phyloP scores from a whole-genome alignment of 2,329 filamentous ascomycete species.

The Trichoderma sp. region DNA sequence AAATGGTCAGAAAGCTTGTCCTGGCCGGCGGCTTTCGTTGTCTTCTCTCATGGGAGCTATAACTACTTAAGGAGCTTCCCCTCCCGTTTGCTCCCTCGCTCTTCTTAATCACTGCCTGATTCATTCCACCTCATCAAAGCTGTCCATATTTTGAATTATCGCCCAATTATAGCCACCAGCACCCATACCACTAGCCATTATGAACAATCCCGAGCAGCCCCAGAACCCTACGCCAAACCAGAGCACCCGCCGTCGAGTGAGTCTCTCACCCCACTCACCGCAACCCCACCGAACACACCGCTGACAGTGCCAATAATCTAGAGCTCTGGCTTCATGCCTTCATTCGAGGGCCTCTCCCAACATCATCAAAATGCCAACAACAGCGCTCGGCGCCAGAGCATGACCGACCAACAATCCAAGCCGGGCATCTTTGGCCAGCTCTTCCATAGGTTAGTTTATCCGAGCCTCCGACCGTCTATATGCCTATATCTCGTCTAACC shows the following conservation, averaged over 20 bases:
- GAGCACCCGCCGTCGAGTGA: conserved; percentile 39
- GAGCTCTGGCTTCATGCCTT: conserved; percentile 52
- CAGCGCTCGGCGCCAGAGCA: conserved; percentile 56
- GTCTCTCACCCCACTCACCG: not conserved
- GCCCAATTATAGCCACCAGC: not conserved
- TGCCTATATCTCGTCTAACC: not conserved
- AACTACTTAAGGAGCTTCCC: conserved; percentile 28
- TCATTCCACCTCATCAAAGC: not conserved
- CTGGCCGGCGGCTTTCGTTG: not conserved
- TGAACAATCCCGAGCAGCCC: conserved; percentile 34
- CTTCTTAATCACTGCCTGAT: not conserved
- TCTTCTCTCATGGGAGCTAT: not conserved
- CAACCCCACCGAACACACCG: not conserved
- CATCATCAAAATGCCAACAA: conserved; percentile 54
- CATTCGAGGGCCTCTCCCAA: conserved; percentile 56
- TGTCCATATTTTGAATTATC: too few species aligned
- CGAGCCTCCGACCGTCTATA: not conserved
- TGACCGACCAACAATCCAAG: conserved; percentile 56
- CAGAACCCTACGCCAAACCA: conserved; percentile 31
- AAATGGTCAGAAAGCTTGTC: conserved; percentile 28
- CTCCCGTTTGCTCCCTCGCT: conserved; percentile 5
- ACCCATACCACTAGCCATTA: not conserved
- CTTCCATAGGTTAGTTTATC: conserved; percentile 58
- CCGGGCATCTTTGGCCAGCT: conserved; percentile 57
- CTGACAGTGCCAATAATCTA: conserved; percentile 31